A percentile compares a stretch with the other conserved stretches of the same genome.
Evolutionary conservation across 352 stramenopile species (phyloP).

Genomic region (Elongisporangium prolatum): DNA sequence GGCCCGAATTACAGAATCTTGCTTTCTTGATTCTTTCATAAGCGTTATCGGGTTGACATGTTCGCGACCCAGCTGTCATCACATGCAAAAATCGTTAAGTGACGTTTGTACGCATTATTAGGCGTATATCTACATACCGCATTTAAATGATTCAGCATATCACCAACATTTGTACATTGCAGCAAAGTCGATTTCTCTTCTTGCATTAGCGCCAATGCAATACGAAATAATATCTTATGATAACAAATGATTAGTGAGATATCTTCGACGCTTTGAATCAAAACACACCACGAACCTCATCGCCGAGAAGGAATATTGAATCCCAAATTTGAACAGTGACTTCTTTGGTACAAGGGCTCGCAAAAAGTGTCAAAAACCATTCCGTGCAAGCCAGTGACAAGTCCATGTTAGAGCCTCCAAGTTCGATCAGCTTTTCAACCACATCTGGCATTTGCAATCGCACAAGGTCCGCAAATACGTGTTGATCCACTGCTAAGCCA

Average conservation of each 20-base stretch:
- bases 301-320: constrained; percentile 73
- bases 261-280: background rate
- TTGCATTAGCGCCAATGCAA: constrained; percentile 71
- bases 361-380: constrained; percentile 87
- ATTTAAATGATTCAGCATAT: constrained; percentile 80
- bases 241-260: background rate
- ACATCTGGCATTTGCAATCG: constrained; percentile 70
- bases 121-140: constrained; percentile 30
- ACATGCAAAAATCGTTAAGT: background rate
- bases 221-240: constrained; percentile 65
- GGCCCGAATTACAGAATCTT: constrained; percentile 60
- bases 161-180: constrained; percentile 58
- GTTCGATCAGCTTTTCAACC: constrained; percentile 45
- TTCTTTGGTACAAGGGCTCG: constrained; percentile 65
- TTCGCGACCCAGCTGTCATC: constrained; percentile 48
- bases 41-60: constrained; percentile 39
- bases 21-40: constrained; percentile 45
- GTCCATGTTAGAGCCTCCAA: constrained; percentile 83
- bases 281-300: constrained; percentile 42
- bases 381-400: constrained; percentile 84
- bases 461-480: constrained; percentile 85
- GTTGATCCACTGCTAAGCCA: constrained; percentile 81
- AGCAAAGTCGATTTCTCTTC: constrained; percentile 54
- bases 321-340: constrained; percentile 84
- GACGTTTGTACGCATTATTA: background rate